Base-by-base conservation (phyloP, 106 monocot genomes). In the Dendrobium chrysotoxum region DNA sequence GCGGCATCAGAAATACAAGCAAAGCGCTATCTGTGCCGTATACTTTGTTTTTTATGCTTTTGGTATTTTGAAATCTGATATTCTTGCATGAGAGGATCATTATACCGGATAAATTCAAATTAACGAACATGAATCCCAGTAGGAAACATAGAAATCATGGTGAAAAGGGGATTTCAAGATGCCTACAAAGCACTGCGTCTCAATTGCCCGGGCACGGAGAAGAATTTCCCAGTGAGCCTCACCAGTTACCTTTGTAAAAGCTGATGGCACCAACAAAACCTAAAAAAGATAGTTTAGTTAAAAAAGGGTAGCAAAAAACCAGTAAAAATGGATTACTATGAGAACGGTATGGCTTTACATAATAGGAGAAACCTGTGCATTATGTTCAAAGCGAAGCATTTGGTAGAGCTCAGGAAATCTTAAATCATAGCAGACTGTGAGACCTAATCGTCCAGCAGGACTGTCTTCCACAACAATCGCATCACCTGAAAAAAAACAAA, bases 151-250 rank as follows among this genome's bases (percentile, higher is more conserved):
- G 35, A 74, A 74, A 70, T 70, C 70, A 30, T 15, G 16, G 40
- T 41, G 7, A 41, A 21, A 21, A 40, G n/a, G n/a, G 21, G 20
- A 18, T 41, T 41, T 20, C 1, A 16, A n/a, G 70, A 15, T 20
- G 12, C 74, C 12, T 92, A 96, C 96, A 86, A 94, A 96, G 79
- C 94, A 96, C 79, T 96, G 96, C 1, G 94, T 96, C 82, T 96
- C 96, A 74, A 94, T 96, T 78, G 96, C 96, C 10, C 96, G 91
- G 76, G 94, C 87, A 74, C 96, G 92, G 46, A 96, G 92, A 84
- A 96, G 89, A 85, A 96, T 85, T 77, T 96, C 96, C 96, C 96
- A 96, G 50, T 94, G 96, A 66, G 96, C 96, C 82, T 90, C 86
- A 47, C 96, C 96, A 53, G 94, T 96, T 77, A 92, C 84, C 61